These are phyloP conservation scores for Babesia bovis DNA, from an alignment of 169 alveolate genomes.

Conservation along the genomic window DNA sequence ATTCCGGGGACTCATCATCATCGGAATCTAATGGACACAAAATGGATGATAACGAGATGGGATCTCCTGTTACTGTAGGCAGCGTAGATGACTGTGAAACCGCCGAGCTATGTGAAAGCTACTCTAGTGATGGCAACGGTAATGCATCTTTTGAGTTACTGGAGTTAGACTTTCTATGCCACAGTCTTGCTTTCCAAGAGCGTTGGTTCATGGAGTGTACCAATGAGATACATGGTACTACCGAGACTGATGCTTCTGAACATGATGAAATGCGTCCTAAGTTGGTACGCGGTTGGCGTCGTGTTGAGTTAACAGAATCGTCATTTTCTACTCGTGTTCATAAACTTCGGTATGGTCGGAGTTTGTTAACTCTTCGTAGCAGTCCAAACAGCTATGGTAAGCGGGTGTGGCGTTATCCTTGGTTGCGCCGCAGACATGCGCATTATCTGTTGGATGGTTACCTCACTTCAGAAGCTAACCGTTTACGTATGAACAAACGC, in stretches of 20 bases:
- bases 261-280: neutral
- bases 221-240: neutral
- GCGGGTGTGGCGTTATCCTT: neutral
- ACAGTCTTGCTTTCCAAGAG: neutral
- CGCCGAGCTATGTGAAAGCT: no score
- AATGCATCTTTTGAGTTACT: conserved; percentile 14
- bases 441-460: conserved; percentile 8
- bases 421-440: conserved; percentile 7
- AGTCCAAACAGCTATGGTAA: neutral
- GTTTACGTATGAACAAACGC: neutral
- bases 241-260: neutral
- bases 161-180: conserved; percentile 14
- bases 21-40: no score
- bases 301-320: neutral
- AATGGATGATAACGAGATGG: no score
- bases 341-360: neutral
- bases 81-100: no score
- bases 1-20: no score
- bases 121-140: neutral
- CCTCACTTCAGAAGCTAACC: neutral
- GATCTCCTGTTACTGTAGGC: no score
- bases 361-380: neutral
- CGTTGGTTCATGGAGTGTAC: conserved; percentile 1
- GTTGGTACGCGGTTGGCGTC: neutral
- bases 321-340: neutral